Percentiles rank a stretch among this genome's conserved stretches.
Evolutionary conservation across 345 rosid genomes (phyloP).

Genomic region (Hevea brasiliensis): DNA sequence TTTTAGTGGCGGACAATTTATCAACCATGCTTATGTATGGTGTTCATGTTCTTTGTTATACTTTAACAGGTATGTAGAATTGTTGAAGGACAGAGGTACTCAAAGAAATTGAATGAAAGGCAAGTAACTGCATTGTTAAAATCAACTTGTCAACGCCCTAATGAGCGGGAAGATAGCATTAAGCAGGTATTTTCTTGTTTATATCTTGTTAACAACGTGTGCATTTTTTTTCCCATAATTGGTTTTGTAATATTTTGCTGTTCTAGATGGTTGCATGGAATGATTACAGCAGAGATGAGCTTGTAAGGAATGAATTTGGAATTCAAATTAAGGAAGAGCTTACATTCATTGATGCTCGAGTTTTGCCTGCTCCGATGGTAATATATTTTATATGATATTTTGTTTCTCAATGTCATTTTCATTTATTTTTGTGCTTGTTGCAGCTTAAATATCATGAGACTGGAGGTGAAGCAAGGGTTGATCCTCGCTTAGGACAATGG

Average conservation of each 20-base stretch:
- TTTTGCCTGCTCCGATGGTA: constrained; percentile 70
- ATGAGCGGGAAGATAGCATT: constrained; percentile 32
- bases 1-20: too few relatives aligned
- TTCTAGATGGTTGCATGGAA: constrained; percentile 40
- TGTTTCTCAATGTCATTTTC: too few relatives aligned
- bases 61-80: constrained; percentile 55
- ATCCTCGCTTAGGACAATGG: constrained; percentile 69
- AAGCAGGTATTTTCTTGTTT: constrained; percentile 8
- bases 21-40: background rate
- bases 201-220: background rate
- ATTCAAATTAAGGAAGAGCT: constrained; percentile 41
- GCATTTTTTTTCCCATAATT: background rate
- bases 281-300: constrained; percentile 8
- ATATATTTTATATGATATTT: background rate
- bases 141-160: constrained; percentile 81
- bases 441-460: constrained; percentile 70
- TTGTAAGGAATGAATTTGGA: constrained; percentile 55
- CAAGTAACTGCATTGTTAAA: constrained; percentile 57
- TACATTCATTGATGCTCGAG: constrained; percentile 54
- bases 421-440: background rate
- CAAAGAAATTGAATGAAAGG: constrained; percentile 53
- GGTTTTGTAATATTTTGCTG: background rate
- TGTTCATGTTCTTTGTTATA: constrained; percentile 2
- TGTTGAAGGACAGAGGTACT: constrained; percentile 55
- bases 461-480: constrained; percentile 45